Evolutionary conservation across 1,284 basidiomycete species (phyloP).

Genomic region (Cerrena zonata): DNA sequence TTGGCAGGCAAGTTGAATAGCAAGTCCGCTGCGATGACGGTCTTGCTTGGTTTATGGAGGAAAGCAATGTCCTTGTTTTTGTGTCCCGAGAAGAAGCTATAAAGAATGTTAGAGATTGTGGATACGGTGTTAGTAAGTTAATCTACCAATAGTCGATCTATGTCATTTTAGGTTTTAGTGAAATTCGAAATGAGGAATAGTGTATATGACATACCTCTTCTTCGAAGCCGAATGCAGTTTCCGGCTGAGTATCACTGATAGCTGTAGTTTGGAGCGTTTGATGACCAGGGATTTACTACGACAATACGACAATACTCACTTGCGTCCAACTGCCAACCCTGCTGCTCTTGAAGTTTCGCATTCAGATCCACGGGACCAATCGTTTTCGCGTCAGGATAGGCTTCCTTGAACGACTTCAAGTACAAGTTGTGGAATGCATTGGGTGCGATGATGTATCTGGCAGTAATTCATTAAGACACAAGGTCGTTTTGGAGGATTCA

Average conservation of each 20-base stretch:
- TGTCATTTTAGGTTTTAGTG: background rate
- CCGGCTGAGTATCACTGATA: conserved; percentile 57
- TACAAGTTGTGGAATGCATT: conserved; percentile 65
- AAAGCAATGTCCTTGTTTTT: conserved; percentile 87
- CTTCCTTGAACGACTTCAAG: conserved; percentile 56
- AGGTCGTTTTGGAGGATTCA: too few relatives aligned
- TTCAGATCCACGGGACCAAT: conserved; percentile 59
- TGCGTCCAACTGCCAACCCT: conserved; percentile 49
- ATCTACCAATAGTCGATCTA: conserved; percentile 60
- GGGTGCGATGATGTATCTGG: conserved; percentile 61
- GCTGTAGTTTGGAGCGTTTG: conserved; percentile 30
- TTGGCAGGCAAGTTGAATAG: conserved; percentile 83
- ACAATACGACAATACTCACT: conserved; percentile 34
- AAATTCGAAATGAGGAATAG: conserved; percentile 5
- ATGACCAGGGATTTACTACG: background rate
- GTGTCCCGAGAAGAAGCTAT: conserved; percentile 76
- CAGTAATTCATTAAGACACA: background rate
- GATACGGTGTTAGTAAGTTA: background rate
- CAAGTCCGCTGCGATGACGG: conserved; percentile 82
- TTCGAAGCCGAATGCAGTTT: conserved; percentile 76
- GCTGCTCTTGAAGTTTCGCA: conserved; percentile 35
- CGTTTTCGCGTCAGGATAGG: conserved; percentile 74
- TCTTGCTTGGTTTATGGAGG: conserved; percentile 74
- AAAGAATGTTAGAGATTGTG: background rate
- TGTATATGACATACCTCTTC: conserved; percentile 51